Evolutionary conservation across 352 stramenopile species (phyloP), one percentile per base, ranked within the genome.

Genomic region (Phytophthora megakarya): DNA sequence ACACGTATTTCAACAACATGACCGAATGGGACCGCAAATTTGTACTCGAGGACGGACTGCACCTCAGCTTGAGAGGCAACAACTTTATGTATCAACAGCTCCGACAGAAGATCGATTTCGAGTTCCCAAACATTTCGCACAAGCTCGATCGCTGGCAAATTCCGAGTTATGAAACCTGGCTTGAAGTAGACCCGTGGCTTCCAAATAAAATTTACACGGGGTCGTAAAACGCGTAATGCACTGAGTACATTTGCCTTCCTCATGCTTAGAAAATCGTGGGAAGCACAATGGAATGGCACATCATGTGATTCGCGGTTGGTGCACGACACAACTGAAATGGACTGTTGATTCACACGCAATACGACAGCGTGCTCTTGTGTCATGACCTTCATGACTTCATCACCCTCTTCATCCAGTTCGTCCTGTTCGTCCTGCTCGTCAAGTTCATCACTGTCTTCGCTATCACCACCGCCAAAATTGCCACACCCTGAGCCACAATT

Each of bases 1-100:
- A 80, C 53, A 40, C 45, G 9, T 61, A 67, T 21, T 80, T 86
- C 48, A 80, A 80, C 49, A 57, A 67, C 32, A 59, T 75, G 67
- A 32, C 39, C 9, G 51, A 70, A 40, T 66, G 68, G 37, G 35
- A 80, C 54, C 67, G 67, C 32, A 42, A 66, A 49, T n/a, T 55
- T 38, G 16, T 59, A 23, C 71, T 73, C 37, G 45, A 53, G 3
- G 80, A 88, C 48, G 81, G 81, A 1, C 75, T 88, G 39, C 81
- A 90, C 40, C 70, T 90, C 21, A 80, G 59, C 32, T 33, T 48
- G 32, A 64, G 59, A 22, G 81, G 81, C 53, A 87, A 88, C 62
- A 70, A 63, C 21, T 40, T 70, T 12, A 59, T 72, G 56, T 70
- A 69, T 44, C 19, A 61, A 28, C 45, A 62, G 18, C 39, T 73